Conservation (phyloP, 257 asterid genomes). For the Eucommia ulmoides region DNA sequence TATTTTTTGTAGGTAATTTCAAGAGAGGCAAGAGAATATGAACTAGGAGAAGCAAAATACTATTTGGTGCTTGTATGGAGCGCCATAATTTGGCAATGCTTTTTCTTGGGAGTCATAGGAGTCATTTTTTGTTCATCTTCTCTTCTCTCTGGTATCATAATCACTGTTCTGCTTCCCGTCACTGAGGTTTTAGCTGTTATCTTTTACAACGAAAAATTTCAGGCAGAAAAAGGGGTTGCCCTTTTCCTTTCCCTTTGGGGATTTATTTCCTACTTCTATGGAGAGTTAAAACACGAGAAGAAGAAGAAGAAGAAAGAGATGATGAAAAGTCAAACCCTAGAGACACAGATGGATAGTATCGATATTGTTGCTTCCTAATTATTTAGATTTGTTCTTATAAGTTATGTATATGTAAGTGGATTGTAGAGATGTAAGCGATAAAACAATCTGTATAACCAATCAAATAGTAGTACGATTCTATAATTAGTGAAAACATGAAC, state of each 20-base stretch:
- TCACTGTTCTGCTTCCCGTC: slow-evolving; percentile 11
- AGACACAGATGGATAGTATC: no score
- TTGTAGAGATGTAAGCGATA: no score
- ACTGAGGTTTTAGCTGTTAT: slow-evolving; percentile 13
- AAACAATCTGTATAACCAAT: no score
- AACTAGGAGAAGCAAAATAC: slow-evolving; percentile 24
- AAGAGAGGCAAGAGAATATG: slow-evolving; percentile 27
- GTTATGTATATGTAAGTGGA: no score
- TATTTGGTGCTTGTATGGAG: slow-evolving; percentile 20
- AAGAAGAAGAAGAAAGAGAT: no score
- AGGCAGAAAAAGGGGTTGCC: slow-evolving; percentile 14
- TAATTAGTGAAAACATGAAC: no score
- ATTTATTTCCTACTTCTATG: slow-evolving; percentile 20
- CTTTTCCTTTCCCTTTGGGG: slow-evolving; percentile 23
- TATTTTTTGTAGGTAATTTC: slow-evolving; percentile 26
- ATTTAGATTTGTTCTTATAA: no score
- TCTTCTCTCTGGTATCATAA: slow-evolving; percentile 13
- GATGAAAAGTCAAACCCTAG: no score
- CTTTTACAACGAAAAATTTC: slow-evolving; percentile 15
- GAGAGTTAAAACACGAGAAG: slow-evolving; percentile 6
- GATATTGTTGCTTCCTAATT: no score
- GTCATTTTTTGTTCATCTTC: slow-evolving; percentile 29
- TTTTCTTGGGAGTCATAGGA: slow-evolving; percentile 31
- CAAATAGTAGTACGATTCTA: no score
- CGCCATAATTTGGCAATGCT: slow-evolving; percentile 31